A percentile compares a stretch with the other conserved stretches of the same genome.
Conservation (phyloP, 2,329 filamentous ascomycete genomes). For the Metarhizium rileyi region DNA sequence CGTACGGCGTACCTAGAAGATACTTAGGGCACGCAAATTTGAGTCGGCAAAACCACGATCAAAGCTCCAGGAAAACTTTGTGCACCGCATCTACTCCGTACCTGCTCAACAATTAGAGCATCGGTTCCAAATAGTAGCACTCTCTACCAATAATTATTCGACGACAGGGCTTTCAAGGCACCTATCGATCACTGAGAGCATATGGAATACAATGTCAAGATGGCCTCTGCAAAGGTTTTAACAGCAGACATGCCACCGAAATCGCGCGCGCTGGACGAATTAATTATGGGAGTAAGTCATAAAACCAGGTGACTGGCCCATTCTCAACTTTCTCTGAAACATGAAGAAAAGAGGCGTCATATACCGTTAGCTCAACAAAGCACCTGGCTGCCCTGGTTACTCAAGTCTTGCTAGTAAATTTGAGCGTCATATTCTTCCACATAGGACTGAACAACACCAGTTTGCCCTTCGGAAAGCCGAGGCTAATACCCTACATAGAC, state of each 20-base stretch:
- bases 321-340: neutral
- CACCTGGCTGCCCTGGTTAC: too few species aligned
- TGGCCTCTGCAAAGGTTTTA: conserved; percentile 1
- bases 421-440: neutral
- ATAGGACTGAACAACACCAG: neutral
- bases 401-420: neutral
- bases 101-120: neutral
- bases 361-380: too few species aligned
- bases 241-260: conserved; percentile 5
- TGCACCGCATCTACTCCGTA: too few species aligned
- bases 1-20: too few species aligned
- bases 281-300: conserved; percentile 44
- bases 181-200: neutral
- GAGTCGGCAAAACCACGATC: too few species aligned
- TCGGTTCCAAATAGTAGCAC: neutral
- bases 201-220: neutral
- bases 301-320: neutral
- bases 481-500: conserved; percentile 40
- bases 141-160: neutral
- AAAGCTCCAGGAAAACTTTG: too few species aligned
- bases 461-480: neutral
- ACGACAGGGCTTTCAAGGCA: too few species aligned
- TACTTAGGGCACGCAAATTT: neutral
- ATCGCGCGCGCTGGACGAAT: conserved; percentile 33
- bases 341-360: neutral